Evolutionary conservation across 306 rosid genomes (phyloP).

Genomic region (Sophora flavescens): DNA sequence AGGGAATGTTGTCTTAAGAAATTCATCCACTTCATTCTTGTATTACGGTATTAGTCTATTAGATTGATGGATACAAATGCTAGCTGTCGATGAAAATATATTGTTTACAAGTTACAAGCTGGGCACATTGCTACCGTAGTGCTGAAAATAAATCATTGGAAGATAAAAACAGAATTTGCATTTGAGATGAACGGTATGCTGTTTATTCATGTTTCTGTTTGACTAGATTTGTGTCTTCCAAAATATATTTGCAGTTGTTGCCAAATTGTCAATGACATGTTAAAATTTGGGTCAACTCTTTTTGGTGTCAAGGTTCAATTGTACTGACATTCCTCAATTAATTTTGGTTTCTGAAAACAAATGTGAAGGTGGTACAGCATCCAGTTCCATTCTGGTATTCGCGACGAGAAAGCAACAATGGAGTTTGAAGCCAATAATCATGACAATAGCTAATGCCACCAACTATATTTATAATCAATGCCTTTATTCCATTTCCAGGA

Average conservation of each 20-base stretch:
- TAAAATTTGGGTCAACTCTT: background rate
- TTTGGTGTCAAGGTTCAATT: background rate
- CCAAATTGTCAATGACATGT: background rate
- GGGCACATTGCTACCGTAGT: background rate
- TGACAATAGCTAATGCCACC: background rate
- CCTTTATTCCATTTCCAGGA: too few relatives aligned
- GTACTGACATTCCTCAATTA: background rate
- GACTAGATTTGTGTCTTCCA: background rate
- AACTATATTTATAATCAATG: too few relatives aligned
- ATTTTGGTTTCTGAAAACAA: background rate
- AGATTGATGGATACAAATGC: background rate
- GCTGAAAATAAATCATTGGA: background rate
- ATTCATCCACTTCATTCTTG: conserved; percentile 18
- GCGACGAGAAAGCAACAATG: too few relatives aligned
- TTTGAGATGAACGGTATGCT: background rate
- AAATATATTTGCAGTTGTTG: background rate
- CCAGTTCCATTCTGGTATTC: too few relatives aligned
- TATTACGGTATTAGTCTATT: background rate
- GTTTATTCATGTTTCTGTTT: background rate
- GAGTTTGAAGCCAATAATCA: background rate
- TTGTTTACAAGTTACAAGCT: background rate
- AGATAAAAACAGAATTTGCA: background rate
- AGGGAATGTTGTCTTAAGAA: conserved; percentile 26
- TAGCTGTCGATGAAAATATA: background rate
- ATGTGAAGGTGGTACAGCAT: background rate